Conservation (phyloP, 257 asterid genomes). For the Solanum appendiculatum region DNA sequence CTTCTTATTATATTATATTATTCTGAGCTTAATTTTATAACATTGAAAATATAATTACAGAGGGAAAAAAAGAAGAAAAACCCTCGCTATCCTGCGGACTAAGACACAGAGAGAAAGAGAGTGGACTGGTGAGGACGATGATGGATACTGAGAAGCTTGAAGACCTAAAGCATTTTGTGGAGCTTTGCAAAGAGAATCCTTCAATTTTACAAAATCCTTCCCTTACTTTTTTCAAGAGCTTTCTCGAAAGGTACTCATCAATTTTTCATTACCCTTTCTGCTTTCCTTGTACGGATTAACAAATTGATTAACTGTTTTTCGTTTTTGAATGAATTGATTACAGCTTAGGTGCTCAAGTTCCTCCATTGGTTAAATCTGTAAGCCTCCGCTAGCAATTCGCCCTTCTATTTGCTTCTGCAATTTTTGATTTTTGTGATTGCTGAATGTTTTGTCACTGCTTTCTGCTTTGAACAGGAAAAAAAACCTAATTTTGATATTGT, state of each 20-base stretch:
- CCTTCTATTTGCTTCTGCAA: neutral
- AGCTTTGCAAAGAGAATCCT: conserved; percentile 39
- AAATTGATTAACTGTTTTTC: neutral
- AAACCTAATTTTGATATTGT: neutral
- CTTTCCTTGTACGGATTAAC: neutral
- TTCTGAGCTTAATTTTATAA: too few relatives aligned
- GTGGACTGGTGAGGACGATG: neutral
- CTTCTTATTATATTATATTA: too few relatives aligned
- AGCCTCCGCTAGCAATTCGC: neutral
- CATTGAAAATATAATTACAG: too few relatives aligned
- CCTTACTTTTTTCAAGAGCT: conserved; percentile 47
- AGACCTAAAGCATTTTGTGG: conserved; percentile 39
- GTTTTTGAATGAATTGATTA: neutral
- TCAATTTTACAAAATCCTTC: conserved; percentile 33
- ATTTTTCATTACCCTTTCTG: neutral
- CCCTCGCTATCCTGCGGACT: neutral
- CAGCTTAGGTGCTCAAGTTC: conserved; percentile 58
- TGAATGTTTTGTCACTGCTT: neutral
- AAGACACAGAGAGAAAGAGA: neutral
- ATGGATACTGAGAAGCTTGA: conserved; percentile 39
- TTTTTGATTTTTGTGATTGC: neutral
- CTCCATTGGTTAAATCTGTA: conserved; percentile 35
- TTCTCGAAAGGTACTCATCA: conserved; percentile 45
- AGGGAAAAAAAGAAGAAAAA: neutral
- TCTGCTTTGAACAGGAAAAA: neutral